Evolutionary conservation across 2,329 filamentous ascomycete species (phyloP).

Genomic region (Colletotrichum sansevieriae): DNA sequence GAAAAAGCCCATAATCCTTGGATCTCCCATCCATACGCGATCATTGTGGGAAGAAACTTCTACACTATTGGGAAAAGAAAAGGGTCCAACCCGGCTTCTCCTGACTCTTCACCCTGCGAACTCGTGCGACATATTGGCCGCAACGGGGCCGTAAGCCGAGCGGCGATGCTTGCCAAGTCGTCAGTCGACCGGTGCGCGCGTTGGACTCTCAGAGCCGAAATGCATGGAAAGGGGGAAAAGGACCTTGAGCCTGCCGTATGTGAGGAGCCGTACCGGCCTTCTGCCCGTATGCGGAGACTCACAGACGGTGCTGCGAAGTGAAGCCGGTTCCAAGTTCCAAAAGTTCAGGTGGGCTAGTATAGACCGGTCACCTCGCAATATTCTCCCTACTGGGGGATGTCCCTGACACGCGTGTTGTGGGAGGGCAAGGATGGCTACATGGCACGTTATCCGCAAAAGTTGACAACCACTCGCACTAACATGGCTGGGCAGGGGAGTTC

Average conservation of each 20-base stretch:
- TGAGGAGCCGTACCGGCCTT: not conserved
- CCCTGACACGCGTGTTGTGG: constrained; percentile 13
- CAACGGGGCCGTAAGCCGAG: not conserved
- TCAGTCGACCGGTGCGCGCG: not conserved
- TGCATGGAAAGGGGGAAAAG: no score
- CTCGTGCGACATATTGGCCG: constrained; percentile 10
- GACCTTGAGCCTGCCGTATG: not conserved
- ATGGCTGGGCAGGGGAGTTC: not conserved
- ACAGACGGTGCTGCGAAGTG: not conserved
- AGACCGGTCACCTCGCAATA: constrained; percentile 26
- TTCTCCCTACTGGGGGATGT: constrained; percentile 2
- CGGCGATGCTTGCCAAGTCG: not conserved
- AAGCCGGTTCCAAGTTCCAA: not conserved
- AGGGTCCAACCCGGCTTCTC: constrained; percentile 1
- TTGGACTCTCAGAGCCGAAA: not conserved
- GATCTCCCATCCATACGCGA: not conserved
- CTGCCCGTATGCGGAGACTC: constrained; percentile 10
- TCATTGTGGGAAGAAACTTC: constrained; percentile 16
- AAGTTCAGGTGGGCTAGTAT: constrained; percentile 15
- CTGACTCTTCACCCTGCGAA: constrained; percentile 32
- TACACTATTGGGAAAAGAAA: constrained; percentile 15
- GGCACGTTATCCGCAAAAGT: not conserved
- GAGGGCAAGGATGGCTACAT: constrained; percentile 22
- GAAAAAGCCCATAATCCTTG: not conserved
- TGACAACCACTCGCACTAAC: not conserved